Conservation (phyloP, 805 yeast species). For the Candida sithepensis region DNA sequence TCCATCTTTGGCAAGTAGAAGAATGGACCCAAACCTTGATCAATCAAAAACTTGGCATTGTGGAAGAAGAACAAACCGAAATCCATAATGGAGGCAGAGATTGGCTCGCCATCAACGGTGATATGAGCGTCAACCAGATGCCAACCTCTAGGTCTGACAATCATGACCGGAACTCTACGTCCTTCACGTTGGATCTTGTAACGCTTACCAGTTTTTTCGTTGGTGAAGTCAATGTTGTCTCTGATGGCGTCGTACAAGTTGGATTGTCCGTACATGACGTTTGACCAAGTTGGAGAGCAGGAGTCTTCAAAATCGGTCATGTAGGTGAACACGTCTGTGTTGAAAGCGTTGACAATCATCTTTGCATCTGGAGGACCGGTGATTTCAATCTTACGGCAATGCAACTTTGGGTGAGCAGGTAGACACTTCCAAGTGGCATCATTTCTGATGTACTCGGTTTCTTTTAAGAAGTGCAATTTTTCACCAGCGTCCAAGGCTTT, state of each 20-base stretch:
- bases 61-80: constrained; percentile 76
- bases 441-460: constrained; percentile 65
- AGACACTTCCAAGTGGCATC: constrained; percentile 77
- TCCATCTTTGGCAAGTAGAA: constrained; percentile 85
- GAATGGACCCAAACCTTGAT: constrained; percentile 74
- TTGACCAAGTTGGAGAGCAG: constrained; percentile 79
- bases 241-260: constrained; percentile 75
- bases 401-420: constrained; percentile 66
- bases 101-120: constrained; percentile 69
- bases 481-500: constrained; percentile 57
- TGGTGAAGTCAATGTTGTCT: constrained; percentile 53
- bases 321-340: constrained; percentile 74
- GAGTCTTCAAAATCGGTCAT: constrained; percentile 89
- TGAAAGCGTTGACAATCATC: constrained; percentile 79
- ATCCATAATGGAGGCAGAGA: constrained; percentile 74
- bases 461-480: constrained; percentile 60
- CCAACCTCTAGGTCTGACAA: constrained; percentile 89
- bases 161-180: constrained; percentile 67
- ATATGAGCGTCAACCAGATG: constrained; percentile 76
- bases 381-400: constrained; percentile 74
- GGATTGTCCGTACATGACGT: constrained; percentile 77
- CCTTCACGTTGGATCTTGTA: constrained; percentile 41
- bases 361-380: constrained; percentile 85
- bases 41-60: constrained; percentile 60
- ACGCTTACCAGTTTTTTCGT: constrained; percentile 34